phyloP scores from a whole-genome alignment of 805 yeast genomes.

The Yarrowia deformans region DNA sequence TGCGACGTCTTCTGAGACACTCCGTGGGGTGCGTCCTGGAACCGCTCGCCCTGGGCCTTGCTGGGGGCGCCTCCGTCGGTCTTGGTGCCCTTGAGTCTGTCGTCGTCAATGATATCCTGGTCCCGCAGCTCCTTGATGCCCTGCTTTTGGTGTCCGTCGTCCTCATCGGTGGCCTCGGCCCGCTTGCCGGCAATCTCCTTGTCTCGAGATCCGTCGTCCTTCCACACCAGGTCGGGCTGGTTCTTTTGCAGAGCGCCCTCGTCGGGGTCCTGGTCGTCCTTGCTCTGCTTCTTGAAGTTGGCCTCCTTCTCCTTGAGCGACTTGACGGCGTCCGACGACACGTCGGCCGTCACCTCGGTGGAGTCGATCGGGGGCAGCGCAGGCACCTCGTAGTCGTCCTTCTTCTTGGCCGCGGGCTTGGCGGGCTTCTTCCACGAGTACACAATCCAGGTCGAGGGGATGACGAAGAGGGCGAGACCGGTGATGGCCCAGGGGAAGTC shows the following conservation, averaged over 20 bases:
- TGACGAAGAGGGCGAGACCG: constrained; percentile 1
- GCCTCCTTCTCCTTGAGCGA: constrained; percentile 10
- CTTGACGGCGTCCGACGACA: not conserved
- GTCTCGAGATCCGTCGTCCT: constrained; percentile 17
- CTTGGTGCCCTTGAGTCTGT: constrained; percentile 15
- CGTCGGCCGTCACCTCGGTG: constrained; percentile 7
- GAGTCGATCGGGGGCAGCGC: constrained; percentile 7
- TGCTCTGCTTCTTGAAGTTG: constrained; percentile 19
- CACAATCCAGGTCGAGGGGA: constrained; percentile 37
- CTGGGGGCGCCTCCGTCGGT: constrained; percentile 5
- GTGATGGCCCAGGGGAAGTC: constrained; percentile 14
- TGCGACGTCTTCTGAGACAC: constrained; percentile 12
- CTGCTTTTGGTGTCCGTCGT: constrained; percentile 22
- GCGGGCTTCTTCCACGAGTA: constrained; percentile 6
- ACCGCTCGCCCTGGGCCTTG: not conserved
- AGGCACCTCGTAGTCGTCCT: constrained; percentile 20
- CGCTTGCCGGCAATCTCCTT: constrained; percentile 8
- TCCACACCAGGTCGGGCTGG: constrained; percentile 16
- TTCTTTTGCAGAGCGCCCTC: constrained; percentile 1
- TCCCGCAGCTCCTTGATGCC: constrained; percentile 29
- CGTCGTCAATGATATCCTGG: constrained; percentile 9
- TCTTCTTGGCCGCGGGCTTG: constrained; percentile 14
- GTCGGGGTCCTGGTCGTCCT: constrained; percentile 2
- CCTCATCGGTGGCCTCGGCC: constrained; percentile 16
- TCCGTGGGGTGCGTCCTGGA: constrained; percentile 2